A percentile compares a stretch with the other conserved stretches of the same genome.
phyloP scores from a whole-genome alignment of 495 filamentous ascomycete genomes.

The Tuber melanosporum region DNA sequence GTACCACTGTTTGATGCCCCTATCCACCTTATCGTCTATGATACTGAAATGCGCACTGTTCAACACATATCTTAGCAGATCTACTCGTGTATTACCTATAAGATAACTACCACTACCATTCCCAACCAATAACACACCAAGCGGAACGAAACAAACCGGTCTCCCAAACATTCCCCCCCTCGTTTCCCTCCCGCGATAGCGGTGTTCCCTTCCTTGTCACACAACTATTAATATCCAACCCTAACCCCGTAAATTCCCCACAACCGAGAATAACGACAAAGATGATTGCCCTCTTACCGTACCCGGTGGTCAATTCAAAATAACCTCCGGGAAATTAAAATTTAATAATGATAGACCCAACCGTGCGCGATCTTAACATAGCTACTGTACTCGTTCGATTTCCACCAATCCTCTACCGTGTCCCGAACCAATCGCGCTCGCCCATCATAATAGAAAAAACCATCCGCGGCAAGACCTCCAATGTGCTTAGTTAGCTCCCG shows the following conservation, averaged over 20 bases:
- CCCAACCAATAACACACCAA: not conserved
- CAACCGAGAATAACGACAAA: not conserved
- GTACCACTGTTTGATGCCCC: not conserved
- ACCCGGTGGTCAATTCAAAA: too few species aligned
- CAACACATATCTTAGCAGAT: not conserved
- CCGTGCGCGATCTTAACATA: not conserved
- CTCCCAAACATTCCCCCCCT: not conserved
- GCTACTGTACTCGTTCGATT: not conserved
- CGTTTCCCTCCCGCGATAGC: not conserved
- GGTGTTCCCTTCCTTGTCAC: not conserved
- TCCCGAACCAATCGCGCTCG: not conserved
- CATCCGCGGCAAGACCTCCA: too few species aligned
- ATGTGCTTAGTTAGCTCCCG: not conserved
- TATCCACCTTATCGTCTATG: not conserved
- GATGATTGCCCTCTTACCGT: not conserved
- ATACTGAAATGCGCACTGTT: not conserved
- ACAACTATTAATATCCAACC: not conserved
- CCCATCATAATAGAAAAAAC: not conserved
- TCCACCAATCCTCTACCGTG: too few species aligned
- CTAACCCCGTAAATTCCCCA: not conserved
- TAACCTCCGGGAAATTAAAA: not conserved
- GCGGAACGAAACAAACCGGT: not conserved
- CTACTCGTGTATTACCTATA: not conserved
- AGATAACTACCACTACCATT: not conserved
- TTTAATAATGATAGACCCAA: not conserved